phyloP scores from a whole-genome alignment of 805 yeast species.

The Metschnikowia orientalis region DNA sequence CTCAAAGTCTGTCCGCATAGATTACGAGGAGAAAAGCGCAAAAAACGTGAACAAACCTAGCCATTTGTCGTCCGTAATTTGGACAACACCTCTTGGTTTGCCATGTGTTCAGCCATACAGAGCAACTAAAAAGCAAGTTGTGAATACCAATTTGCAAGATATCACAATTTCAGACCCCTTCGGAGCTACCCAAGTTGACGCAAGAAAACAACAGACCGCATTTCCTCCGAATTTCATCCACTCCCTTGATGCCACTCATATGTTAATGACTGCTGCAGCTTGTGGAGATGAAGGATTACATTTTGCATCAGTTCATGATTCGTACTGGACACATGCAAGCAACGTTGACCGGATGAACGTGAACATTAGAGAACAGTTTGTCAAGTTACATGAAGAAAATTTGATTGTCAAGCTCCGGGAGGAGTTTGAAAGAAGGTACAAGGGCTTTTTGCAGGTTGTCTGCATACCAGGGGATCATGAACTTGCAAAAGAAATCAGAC shows the following conservation, averaged over 20 bases:
- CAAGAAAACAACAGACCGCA: constrained; percentile 86
- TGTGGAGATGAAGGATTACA: constrained; percentile 62
- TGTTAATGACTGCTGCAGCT: constrained; percentile 81
- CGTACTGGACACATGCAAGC: constrained; percentile 96
- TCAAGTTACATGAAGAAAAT: constrained; percentile 69
- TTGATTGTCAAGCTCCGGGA: constrained; percentile 63
- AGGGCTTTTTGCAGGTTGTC: constrained; percentile 59
- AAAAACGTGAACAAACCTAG: constrained; percentile 46
- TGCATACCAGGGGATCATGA: constrained; percentile 49
- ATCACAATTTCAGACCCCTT: constrained; percentile 88
- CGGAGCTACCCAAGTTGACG: constrained; percentile 73
- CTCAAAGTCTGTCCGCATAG: constrained; percentile 70
- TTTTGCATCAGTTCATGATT: constrained; percentile 96
- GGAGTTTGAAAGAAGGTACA: constrained; percentile 81
- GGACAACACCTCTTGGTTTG: constrained; percentile 95
- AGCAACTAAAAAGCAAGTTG: constrained; percentile 55
- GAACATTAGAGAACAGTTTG: constrained; percentile 71
- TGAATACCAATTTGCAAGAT: constrained; percentile 81
- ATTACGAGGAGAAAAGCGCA: constrained; percentile 41
- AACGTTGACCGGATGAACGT: constrained; percentile 71
- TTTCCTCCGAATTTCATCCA: constrained; percentile 95
- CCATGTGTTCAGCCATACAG: constrained; percentile 98
- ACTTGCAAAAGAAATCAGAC: constrained; percentile 47
- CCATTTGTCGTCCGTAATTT: constrained; percentile 82
- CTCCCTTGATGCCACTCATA: constrained; percentile 94